Evolutionary conservation across 140 eudicot species (phyloP), one percentile per base, ranked within the genome.

Genomic region (Flaveria floridana): DNA sequence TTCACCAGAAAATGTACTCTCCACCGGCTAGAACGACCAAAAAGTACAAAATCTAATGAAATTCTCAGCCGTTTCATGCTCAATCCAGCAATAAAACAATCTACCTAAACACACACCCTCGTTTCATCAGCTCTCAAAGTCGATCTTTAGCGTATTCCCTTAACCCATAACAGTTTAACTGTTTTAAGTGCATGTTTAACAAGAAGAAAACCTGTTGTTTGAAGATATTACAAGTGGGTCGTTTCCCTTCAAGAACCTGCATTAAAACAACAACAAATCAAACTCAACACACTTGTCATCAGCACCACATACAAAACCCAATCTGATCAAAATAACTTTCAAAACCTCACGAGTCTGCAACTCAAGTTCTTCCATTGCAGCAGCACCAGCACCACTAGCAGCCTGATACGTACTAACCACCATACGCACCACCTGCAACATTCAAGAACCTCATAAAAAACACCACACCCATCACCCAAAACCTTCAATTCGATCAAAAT

Each of bases 361-460:
- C 68, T 85, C 94, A 68, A 94, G 99, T 87, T 94, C 99, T 79
- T 91, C 97, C 99, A 94, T 94, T 37, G 99, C 99, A 11, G 99
- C 99, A 58, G 99, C 99, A 79, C 99, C 99, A 61, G 99, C 97
- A 64, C 99, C 99, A 84, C 97, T 94, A 74, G 97, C 99, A 47
- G 99, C 97, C 84, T 94, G 99, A 75, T 91, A 94, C 56, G 99
- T 94, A 76, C 99, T 94, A 47, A 94, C 99, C 66, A 88, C 97
- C 99, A 94, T 91, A 16, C 99, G 91, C 61, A 72, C 55, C 11
- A 94, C 97, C 99, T 94, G 79, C 74, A 85, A 69, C 8, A 58
- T 7, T 30, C 26, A 39, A 65, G 0, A 37, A 5, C 23, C 15
- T 8, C 3, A 39, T 53, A 18, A 2, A 64, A 64, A 8, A 12